phyloP scores from a whole-genome alignment of 495 filamentous ascomycete species.

The Lichenothelia convexa region DNA sequence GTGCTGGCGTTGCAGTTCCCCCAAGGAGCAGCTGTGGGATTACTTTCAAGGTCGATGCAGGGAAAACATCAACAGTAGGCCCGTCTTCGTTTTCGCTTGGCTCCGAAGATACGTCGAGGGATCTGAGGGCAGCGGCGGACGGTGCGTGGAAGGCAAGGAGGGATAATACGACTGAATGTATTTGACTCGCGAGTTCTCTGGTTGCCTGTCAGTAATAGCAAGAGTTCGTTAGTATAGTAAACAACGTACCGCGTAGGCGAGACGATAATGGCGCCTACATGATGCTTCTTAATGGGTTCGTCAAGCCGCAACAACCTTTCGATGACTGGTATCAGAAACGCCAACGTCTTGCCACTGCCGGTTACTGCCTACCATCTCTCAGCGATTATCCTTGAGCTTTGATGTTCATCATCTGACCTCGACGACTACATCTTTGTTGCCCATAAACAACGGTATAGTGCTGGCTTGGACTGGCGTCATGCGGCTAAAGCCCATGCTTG shows the following conservation, averaged over 20 bases:
- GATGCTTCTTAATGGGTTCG: conserved; percentile 67
- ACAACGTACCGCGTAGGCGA: conserved; percentile 53
- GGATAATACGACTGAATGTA: conserved; percentile 60
- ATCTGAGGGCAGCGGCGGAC: conserved; percentile 45
- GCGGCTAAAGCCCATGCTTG: conserved; percentile 64
- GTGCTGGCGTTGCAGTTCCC: conserved; percentile 60
- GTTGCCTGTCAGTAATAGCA: not conserved
- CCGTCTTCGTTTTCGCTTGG: conserved; percentile 31
- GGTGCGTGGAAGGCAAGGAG: conserved; percentile 66
- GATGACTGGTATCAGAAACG: conserved; percentile 76
- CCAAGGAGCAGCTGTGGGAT: conserved; percentile 81
- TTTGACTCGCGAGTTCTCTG: conserved; percentile 80
- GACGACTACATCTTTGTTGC: conserved; percentile 91
- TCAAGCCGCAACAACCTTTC: conserved; percentile 61
- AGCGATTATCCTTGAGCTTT: no score
- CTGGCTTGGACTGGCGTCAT: conserved; percentile 93
- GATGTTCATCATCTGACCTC: conserved; percentile 41
- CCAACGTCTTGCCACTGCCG: conserved; percentile 84
- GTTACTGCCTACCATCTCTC: conserved; percentile 91
- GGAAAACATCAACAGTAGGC: conserved; percentile 29
- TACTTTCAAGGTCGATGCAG: conserved; percentile 34
- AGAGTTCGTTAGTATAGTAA: not conserved
- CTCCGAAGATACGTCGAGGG: conserved; percentile 20
- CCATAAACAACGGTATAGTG: conserved; percentile 79
- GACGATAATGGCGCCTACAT: conserved; percentile 77